phyloP scores from a whole-genome alignment of 1,139 yeast genomes.

The Suhomyces atakaporum region DNA sequence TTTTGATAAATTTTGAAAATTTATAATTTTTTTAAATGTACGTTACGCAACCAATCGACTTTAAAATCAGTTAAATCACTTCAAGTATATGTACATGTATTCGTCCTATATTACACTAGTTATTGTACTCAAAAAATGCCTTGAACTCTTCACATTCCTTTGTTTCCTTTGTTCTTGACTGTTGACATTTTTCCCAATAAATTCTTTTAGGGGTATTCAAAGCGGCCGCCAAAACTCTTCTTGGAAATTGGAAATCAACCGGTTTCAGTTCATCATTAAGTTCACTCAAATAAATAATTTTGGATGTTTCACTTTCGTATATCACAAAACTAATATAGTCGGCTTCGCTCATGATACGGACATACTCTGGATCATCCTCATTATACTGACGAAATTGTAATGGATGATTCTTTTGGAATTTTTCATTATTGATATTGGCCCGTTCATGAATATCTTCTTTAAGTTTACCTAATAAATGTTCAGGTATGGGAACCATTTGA shows the following conservation, averaged over 20 bases:
- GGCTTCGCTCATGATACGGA: constrained; percentile 31
- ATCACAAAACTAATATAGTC: constrained; percentile 47
- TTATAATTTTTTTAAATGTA: no score
- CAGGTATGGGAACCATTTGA: constrained; percentile 63
- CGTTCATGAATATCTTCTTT: constrained; percentile 38
- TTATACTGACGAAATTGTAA: constrained; percentile 40
- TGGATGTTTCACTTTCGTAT: constrained; percentile 17
- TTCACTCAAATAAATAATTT: constrained; percentile 25
- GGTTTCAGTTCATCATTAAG: constrained; percentile 26
- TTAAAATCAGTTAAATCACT: no score
- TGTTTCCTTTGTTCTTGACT: constrained; percentile 56
- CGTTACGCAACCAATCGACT: no score
- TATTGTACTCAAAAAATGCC: constrained; percentile 30
- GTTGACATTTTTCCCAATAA: constrained; percentile 75
- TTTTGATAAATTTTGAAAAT: no score
- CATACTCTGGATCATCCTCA: constrained; percentile 24
- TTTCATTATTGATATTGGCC: constrained; percentile 51
- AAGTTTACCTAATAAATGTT: constrained; percentile 39
- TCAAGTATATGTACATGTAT: no score
- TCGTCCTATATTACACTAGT: not conserved
- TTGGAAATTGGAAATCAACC: constrained; percentile 75
- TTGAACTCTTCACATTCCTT: constrained; percentile 65
- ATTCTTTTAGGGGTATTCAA: constrained; percentile 60
- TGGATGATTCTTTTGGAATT: constrained; percentile 43
- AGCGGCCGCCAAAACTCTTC: constrained; percentile 68